Conservation (phyloP, 2,329 filamentous ascomycete species). For the Fusarium sp. region DNA sequence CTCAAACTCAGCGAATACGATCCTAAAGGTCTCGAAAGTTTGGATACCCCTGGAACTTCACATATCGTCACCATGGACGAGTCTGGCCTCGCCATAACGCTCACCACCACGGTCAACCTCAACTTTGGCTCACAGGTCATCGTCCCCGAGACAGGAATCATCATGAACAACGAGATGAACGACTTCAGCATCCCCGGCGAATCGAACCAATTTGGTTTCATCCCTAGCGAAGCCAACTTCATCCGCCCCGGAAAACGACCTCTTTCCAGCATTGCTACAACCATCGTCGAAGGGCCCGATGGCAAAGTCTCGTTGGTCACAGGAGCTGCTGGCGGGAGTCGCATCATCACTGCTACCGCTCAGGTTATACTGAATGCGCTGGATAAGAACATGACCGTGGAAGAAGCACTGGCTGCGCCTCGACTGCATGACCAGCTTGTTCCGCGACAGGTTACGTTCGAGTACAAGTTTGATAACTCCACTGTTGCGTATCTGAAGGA, state of each 20-base stretch:
- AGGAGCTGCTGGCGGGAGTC: conserved; percentile 83
- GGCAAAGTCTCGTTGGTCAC: conserved; percentile 77
- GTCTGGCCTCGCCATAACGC: conserved; percentile 77
- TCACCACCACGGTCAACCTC: conserved; percentile 86
- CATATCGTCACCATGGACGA: conserved; percentile 77
- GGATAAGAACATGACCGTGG: conserved; percentile 71
- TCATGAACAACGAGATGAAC: conserved; percentile 74
- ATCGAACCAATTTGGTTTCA: conserved; percentile 81
- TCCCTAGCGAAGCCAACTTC: conserved; percentile 80
- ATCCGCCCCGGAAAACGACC: conserved; percentile 82
- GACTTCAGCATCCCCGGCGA: conserved; percentile 83
- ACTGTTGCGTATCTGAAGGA: conserved; percentile 75
- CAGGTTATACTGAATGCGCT: conserved; percentile 82
- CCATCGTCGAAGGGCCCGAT: conserved; percentile 79
- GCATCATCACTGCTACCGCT: conserved; percentile 87
- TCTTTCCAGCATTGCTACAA: conserved; percentile 80
- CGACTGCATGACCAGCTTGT: conserved; percentile 86
- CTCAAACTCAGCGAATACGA: conserved; percentile 59
- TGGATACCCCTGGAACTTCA: conserved; percentile 75
- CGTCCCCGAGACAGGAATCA: conserved; percentile 84
- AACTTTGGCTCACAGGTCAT: conserved; percentile 82
- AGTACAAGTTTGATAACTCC: conserved; percentile 77
- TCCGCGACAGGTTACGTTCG: conserved; percentile 76
- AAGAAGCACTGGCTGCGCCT: conserved; percentile 74
- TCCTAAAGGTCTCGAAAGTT: conserved; percentile 59